Percentiles rank a stretch among this genome's conserved stretches.
These are phyloP conservation scores for Solanum chacoense DNA, from an alignment of 305 asterid species.

Conservation along the genomic window DNA sequence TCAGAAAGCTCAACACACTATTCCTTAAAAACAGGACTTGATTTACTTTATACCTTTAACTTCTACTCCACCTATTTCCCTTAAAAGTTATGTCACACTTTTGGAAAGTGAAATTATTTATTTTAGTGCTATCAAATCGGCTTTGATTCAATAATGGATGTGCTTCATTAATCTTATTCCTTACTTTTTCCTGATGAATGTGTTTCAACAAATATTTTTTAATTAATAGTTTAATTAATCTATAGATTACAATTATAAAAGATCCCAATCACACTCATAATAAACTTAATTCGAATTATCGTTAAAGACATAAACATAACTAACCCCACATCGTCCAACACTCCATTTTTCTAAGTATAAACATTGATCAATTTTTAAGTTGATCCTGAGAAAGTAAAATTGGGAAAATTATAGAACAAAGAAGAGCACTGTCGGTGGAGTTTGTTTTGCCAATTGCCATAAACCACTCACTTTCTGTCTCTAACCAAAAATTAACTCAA, in stretches of 20 bases:
- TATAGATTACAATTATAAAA: not conserved
- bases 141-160: not conserved
- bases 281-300: not conserved
- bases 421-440: not conserved
- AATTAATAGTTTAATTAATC: slow-evolving; percentile 25
- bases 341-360: not conserved
- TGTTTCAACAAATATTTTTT: slow-evolving; percentile 2
- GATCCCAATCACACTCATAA: not conserved
- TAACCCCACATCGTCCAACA: not conserved
- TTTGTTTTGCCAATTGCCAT: not conserved
- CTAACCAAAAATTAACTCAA: not conserved
- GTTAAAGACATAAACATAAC: slow-evolving; percentile 13
- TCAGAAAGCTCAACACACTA: not conserved
- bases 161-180: not conserved
- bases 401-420: not conserved
- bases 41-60: not conserved
- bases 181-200: not conserved
- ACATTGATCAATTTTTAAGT: not conserved
- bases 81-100: not conserved
- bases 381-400: not conserved
- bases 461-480: not conserved
- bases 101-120: not conserved
- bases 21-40: not conserved
- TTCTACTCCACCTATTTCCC: not conserved
- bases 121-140: not conserved